phyloP scores from a whole-genome alignment of 2,329 filamentous ascomycete species.

The Scorias spongiosa region DNA sequence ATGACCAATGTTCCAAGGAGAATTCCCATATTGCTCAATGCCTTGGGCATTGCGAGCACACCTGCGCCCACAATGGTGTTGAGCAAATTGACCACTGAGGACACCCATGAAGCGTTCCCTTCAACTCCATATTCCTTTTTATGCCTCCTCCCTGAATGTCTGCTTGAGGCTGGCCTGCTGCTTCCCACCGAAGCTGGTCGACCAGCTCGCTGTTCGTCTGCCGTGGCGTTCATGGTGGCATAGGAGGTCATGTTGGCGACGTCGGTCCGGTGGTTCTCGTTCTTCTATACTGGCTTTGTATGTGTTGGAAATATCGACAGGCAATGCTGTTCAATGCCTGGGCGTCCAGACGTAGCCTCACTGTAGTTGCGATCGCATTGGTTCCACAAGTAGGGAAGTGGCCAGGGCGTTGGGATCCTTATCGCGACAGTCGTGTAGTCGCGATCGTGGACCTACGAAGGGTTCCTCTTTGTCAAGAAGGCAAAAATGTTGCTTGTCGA shows the following conservation, averaged over 20 bases:
- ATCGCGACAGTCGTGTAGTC: no score
- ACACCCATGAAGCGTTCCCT: conserved; percentile 74
- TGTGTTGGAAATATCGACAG: no score
- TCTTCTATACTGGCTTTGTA: not conserved
- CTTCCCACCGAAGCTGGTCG: conserved; percentile 25
- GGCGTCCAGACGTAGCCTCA: no score
- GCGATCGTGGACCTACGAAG: no score
- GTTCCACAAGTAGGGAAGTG: no score
- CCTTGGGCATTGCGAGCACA: conserved; percentile 87
- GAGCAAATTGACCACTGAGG: conserved; percentile 85
- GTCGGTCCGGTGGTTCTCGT: not conserved
- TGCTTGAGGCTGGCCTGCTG: conserved; percentile 20
- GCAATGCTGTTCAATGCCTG: no score
- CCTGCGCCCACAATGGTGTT: conserved; percentile 96
- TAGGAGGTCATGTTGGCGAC: conserved; percentile 28
- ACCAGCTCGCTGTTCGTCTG: conserved; percentile 22
- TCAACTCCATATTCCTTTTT: conserved; percentile 53
- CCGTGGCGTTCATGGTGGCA: conserved; percentile 27
- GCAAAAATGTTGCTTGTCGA: no score
- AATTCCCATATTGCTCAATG: conserved; percentile 91
- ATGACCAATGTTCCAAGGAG: conserved; percentile 71
- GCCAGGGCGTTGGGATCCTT: no score
- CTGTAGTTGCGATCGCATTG: no score
- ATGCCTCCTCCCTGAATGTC: conserved; percentile 31
- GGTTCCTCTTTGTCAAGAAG: no score